These are phyloP conservation scores for Globisporangium sylvaticum DNA, from an alignment of 352 stramenopile species.

Conservation along the genomic window DNA sequence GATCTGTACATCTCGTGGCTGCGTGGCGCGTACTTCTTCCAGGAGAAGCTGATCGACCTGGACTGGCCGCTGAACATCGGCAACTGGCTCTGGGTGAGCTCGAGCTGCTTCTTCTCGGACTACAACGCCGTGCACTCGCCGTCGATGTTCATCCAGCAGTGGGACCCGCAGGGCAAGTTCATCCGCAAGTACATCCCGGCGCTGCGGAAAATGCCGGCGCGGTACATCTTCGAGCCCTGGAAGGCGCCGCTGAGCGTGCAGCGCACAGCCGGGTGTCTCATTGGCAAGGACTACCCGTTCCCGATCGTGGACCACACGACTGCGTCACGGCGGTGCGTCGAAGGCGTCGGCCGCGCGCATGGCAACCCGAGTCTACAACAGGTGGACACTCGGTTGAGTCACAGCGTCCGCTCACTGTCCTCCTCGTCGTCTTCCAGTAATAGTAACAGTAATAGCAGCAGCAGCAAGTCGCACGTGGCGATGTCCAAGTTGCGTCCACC, in stretches of 20 bases:
- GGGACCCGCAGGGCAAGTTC: slow-evolving; percentile 87
- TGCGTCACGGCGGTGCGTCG: slow-evolving; percentile 90
- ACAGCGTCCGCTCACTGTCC: neutral
- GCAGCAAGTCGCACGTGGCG: neutral
- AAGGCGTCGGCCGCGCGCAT: slow-evolving; percentile 71
- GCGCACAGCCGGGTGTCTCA: slow-evolving; percentile 75
- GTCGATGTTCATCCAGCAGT: slow-evolving; percentile 91
- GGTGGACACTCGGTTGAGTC: neutral
- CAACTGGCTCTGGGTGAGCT: slow-evolving; percentile 97
- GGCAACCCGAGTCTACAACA: slow-evolving; percentile 6
- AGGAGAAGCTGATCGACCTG: slow-evolving; percentile 92
- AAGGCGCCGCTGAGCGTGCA: slow-evolving; percentile 89
- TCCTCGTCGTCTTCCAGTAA: neutral
- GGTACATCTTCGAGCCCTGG: slow-evolving; percentile 98
- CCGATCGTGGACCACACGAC: slow-evolving; percentile 92
- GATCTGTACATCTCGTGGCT: slow-evolving; percentile 95
- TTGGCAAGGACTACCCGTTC: slow-evolving; percentile 93
- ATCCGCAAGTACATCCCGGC: slow-evolving; percentile 91
- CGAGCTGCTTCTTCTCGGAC: slow-evolving; percentile 94
- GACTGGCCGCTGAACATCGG: slow-evolving; percentile 96
- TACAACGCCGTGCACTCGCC: slow-evolving; percentile 94
- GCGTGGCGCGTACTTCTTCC: slow-evolving; percentile 83
- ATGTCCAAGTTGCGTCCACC: neutral
- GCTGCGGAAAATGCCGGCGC: slow-evolving; percentile 88
- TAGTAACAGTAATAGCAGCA: neutral